These are phyloP conservation scores for Cordyceps javanica DNA, from an alignment of 2,329 filamentous ascomycete species.

Conservation along the genomic window DNA sequence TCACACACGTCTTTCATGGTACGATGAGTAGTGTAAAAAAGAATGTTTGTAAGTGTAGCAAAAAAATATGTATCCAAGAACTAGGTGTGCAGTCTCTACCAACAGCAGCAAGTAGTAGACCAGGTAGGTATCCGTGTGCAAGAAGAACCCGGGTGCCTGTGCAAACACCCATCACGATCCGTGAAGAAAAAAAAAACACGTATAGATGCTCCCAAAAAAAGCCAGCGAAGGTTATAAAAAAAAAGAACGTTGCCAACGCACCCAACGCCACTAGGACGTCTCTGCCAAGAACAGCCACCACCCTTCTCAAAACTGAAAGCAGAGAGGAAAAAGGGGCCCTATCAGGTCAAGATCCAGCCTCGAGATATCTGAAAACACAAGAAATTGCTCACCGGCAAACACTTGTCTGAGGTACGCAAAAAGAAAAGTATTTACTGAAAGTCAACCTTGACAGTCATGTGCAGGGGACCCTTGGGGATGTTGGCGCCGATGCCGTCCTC, in stretches of 20 bases:
- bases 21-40: background rate
- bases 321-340: background rate
- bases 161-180: conserved; percentile 9
- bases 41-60: background rate
- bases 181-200: background rate
- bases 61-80: conserved; percentile 13
- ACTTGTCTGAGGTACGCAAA: too few relatives aligned
- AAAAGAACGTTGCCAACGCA: conserved; percentile 7
- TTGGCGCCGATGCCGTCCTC: conserved; percentile 37
- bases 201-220: conserved; percentile 7
- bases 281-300: background rate
- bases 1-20: background rate
- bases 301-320: background rate
- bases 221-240: background rate
- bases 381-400: background rate
- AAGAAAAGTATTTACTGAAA: conserved; percentile 7
- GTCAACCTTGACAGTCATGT: conserved; percentile 27
- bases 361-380: conserved; percentile 10
- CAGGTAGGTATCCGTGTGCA: background rate
- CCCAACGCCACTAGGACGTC: conserved; percentile 13
- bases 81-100: conserved; percentile 8
- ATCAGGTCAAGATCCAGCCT: conserved; percentile 7
- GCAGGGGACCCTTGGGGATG: conserved; percentile 23
- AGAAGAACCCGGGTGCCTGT: background rate
- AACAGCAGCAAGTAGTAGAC: too few relatives aligned